Base-by-base conservation (phyloP, 2,329 filamentous ascomycete species). In the Fusarium sp. region DNA sequence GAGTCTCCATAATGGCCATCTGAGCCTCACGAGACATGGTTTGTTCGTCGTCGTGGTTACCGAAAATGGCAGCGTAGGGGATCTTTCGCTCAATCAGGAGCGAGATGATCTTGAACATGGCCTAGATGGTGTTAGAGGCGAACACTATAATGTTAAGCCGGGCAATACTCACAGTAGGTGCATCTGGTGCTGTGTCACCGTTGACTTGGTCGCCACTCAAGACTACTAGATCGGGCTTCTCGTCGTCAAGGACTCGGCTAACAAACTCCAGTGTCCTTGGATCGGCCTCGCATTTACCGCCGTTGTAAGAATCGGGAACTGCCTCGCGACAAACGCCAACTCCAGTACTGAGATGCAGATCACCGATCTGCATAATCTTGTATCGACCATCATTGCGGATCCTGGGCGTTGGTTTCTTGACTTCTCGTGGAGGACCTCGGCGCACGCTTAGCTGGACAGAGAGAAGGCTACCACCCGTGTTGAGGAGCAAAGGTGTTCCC, bases 321-420 rank as follows among this genome's bases (percentile, higher is more conserved):
- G 94, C 90, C 76, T 99, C 95, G 73, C 96, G 91, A 80, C 96
- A 99, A 49, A 84, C 83, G 15, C 96, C 96, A 9, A 95, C 87
- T 15, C 96, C 96, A 5, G 96, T 99, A 79, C 94, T 96, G 63
- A 99, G 85, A 82, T 99, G 96, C 69, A 98, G 85, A 84, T 99
- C 96, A n/a, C 95, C 93, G 62, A 97, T 87, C 83, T 99, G 96
- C 88, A 99, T 91, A 73, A 99, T 97, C 86, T 98, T 98, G 86
- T 98, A 98, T 77, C 93, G 94, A 35, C 96, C 96, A 80, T 96
- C 94, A 70, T 97, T 94, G 47, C 90, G 89, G 72, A 99, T 94
- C 66, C 93, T 90, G 16, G 92, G 93, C 43, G 90, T 85, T 2
- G 93, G 93, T 80, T 92, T 95, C 78, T 91, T 88, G 40, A 87